A percentile compares a stretch with the other conserved stretches of the same genome.
Evolutionary conservation across 495 filamentous ascomycete genomes (phyloP).

Genomic region (Aspergillus egyptiacus): DNA sequence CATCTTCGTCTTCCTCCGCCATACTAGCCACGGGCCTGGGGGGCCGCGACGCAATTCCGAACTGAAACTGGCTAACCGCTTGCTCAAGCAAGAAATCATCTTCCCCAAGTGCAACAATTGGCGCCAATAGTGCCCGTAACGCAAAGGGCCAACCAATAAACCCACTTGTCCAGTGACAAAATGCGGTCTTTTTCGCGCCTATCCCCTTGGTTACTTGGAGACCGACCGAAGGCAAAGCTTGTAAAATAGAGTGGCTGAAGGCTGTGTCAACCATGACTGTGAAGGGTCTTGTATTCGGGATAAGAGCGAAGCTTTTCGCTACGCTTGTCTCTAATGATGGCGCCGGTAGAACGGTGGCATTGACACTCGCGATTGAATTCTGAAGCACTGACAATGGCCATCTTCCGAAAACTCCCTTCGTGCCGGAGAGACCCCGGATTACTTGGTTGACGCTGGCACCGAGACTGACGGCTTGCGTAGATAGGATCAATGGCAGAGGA

Average conservation of each 20-base stretch:
- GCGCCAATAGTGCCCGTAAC: constrained; percentile 20
- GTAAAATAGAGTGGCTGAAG: constrained; percentile 24
- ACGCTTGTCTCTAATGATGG: constrained; percentile 27
- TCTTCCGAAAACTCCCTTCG: constrained; percentile 27
- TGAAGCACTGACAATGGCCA: constrained; percentile 28
- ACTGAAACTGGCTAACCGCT: constrained; percentile 29
- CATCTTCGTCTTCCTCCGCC: constrained; percentile 27
- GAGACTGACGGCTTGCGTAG: constrained; percentile 25
- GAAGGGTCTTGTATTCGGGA: constrained; percentile 33
- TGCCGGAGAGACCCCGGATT: constrained; percentile 21
- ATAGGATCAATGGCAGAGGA: constrained; percentile 25
- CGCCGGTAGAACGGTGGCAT: constrained; percentile 26
- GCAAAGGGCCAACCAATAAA: constrained; percentile 27
- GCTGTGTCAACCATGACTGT: constrained; percentile 24
- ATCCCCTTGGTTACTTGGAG: constrained; percentile 28
- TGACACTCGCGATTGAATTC: constrained; percentile 23
- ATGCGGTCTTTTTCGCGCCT: constrained; percentile 26
- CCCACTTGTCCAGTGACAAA: constrained; percentile 36
- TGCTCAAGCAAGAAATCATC: constrained; percentile 17
- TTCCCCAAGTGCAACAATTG: constrained; percentile 22
- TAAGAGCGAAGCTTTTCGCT: constrained; percentile 24
- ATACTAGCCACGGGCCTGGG: constrained; percentile 7
- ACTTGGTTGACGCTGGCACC: constrained; percentile 29
- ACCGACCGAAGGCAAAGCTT: constrained; percentile 26
- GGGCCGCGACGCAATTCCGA: constrained; percentile 30